phyloP scores from a whole-genome alignment of 441 rosid species.

The Theobroma grandiflorum region DNA sequence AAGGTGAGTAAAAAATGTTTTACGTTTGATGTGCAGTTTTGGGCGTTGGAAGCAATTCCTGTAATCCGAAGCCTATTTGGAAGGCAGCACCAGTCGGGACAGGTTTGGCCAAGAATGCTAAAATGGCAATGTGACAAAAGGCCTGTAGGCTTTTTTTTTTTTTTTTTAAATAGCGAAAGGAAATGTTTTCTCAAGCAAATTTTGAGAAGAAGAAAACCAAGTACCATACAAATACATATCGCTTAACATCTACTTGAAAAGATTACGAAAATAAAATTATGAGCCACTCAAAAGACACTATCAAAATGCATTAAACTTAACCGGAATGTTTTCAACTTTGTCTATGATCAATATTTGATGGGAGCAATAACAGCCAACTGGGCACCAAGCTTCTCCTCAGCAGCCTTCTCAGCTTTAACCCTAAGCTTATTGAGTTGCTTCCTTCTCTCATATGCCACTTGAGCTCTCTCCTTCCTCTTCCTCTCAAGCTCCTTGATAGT shows the following conservation, averaged over 20 bases:
- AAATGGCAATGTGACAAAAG: too few relatives aligned
- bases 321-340: background rate
- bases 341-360: slow-evolving; percentile 59
- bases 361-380: slow-evolving; percentile 68
- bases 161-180: background rate
- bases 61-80: too few relatives aligned
- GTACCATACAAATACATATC: slow-evolving; percentile 2
- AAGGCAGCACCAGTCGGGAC: too few relatives aligned
- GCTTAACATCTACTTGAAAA: slow-evolving; percentile 15
- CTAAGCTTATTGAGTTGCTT: slow-evolving; percentile 77
- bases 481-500: slow-evolving; percentile 84
- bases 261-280: background rate
- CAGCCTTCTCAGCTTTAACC: slow-evolving; percentile 71
- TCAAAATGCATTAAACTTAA: background rate
- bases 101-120: too few relatives aligned
- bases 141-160: too few relatives aligned
- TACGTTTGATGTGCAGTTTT: too few relatives aligned
- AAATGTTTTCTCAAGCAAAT: background rate
- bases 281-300: background rate
- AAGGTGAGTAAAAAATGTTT: too few relatives aligned
- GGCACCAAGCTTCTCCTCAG: slow-evolving; percentile 81
- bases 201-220: background rate
- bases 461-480: slow-evolving; percentile 81
- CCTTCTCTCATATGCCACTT: slow-evolving; percentile 69
- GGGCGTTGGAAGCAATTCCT: too few relatives aligned